Percentiles rank a stretch among this genome's conserved stretches.
Conservation (phyloP, 2,329 filamentous ascomycete genomes). For the Fusarium aywerte region DNA sequence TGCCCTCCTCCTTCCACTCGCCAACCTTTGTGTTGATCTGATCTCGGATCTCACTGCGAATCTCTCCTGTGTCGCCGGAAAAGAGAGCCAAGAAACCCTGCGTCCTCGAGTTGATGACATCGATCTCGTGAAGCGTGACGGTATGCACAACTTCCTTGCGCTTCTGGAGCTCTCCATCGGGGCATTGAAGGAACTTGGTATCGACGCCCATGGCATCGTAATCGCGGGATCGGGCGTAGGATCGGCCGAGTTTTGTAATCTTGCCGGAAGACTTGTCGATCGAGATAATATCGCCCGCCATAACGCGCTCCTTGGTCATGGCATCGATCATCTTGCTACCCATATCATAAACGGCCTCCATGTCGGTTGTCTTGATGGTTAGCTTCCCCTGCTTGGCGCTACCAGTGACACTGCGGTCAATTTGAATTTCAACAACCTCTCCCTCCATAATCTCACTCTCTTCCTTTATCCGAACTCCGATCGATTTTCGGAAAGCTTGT, state of each 20-base stretch:
- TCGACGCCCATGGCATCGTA: constrained; percentile 99
- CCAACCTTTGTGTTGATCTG: constrained; percentile 99
- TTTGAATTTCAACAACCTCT: constrained; percentile 98
- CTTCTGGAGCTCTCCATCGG: constrained; percentile 96
- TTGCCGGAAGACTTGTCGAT: constrained; percentile 99
- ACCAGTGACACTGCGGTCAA: constrained; percentile 95
- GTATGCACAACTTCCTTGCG: constrained; percentile 97
- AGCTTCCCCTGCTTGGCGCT: constrained; percentile 98
- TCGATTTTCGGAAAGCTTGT: constrained; percentile 98
- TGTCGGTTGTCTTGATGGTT: constrained; percentile 99
- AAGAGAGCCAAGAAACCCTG: constrained; percentile 98
- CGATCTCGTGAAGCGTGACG: constrained; percentile 96
- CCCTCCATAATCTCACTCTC: constrained; percentile 99
- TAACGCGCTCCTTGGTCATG: constrained; percentile 99
- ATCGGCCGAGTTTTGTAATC: constrained; percentile 95
- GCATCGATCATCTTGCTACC: constrained; percentile 99
- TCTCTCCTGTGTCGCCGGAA: constrained; percentile 97
- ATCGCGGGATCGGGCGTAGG: constrained; percentile 92
- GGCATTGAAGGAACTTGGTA: constrained; percentile 97
- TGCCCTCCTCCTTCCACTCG: constrained; percentile 99
- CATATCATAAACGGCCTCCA: constrained; percentile 99
- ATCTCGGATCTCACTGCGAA: constrained; percentile 94
- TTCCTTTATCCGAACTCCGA: constrained; percentile 97
- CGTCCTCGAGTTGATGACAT: constrained; percentile 99
- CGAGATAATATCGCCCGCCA: constrained; percentile 97